Base-by-base conservation (phyloP, 768 basidiomycete genomes). In the Suillus discolor region DNA sequence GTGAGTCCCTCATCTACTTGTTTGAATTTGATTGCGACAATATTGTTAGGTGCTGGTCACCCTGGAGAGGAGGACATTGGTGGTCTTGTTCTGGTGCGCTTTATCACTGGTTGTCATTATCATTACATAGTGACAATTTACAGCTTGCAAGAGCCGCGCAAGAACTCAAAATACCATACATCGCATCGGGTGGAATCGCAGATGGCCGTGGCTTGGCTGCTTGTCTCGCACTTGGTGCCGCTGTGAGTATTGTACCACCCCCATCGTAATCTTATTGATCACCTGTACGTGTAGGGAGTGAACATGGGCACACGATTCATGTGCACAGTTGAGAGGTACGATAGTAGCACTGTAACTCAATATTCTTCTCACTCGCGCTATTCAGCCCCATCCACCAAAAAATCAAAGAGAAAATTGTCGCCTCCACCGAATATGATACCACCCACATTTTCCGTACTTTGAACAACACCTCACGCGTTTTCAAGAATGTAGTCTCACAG, bases 51-150 rank as follows among this genome's bases (percentile, higher is more conserved):
- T 73, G 96, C 94, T 38, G 96, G 96, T 31, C 94, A 96, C 76
- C 94, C 94, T 20, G 96, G 96, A 67, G 96, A 97, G 73, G 93
- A 97, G 51, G 96, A 97, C 73, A 91, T 97, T 28, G 92, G 93
- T 4, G 92, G 91, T 5, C 72, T 97, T 28, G 91, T 97, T 4
- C 78, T 97, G 79, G 94, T 94, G 69, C 57, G 75, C 18, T 4
- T 38, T 20, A 23, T 64, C 57, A 55, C 51, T 7, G 15, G 36
- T 28, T 15, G 8, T 15, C 18, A 28, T 39, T 42, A 42, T 57
- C 55, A 20, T n/a, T 59, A 20, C 16, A 31, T 8, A 63, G 36
- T 62, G 57, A 49, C 57, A 18, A 7, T 67, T 15, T 47, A 4
- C 57, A 95, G 93, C 83, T 97, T 57, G 94, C 96, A 2, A 85